These are phyloP conservation scores for Chara braunii DNA, from an alignment of 139 green algal genomes.

Conservation along the genomic window DNA sequence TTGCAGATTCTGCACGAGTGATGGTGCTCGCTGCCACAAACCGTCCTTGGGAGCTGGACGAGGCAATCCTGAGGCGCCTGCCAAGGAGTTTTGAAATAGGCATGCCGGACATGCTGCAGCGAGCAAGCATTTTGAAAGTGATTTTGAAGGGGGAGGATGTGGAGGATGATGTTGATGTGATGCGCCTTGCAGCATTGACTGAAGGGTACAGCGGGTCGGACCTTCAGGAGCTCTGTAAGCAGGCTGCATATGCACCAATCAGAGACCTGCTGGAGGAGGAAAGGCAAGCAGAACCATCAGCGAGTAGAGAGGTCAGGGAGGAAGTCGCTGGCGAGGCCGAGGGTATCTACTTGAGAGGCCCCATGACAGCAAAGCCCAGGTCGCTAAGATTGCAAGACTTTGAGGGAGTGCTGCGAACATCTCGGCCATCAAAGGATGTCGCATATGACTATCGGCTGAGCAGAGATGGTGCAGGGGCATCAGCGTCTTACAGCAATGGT, in stretches of 20 bases:
- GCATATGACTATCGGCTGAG: too few relatives aligned
- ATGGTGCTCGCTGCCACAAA: slow-evolving; percentile 27
- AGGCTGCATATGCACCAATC: slow-evolving; percentile 40
- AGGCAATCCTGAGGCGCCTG: slow-evolving; percentile 19
- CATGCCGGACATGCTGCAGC: slow-evolving; percentile 7
- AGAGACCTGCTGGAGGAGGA: slow-evolving; percentile 38
- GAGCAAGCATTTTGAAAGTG: slow-evolving; percentile 9
- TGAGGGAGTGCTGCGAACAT: too few relatives aligned
- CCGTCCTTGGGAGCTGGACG: slow-evolving; percentile 16
- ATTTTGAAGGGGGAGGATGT: slow-evolving; percentile 42
- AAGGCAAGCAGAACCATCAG: too few relatives aligned
- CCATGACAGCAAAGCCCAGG: too few relatives aligned
- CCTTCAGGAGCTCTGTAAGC: slow-evolving; percentile 45
- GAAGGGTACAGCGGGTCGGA: slow-evolving; percentile 42
- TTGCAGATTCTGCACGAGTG: slow-evolving; percentile 5
- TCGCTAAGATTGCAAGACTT: too few relatives aligned
- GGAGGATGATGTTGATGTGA: slow-evolving; percentile 16
- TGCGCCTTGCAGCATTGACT: slow-evolving; percentile 23
- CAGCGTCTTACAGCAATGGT: too few relatives aligned
- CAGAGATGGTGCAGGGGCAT: too few relatives aligned
- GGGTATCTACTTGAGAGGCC: too few relatives aligned
- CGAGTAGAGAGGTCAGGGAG: too few relatives aligned
- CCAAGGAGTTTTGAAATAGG: slow-evolving; percentile 25
- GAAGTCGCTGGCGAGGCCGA: too few relatives aligned
- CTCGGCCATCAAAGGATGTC: too few relatives aligned